Evolutionary conservation across 257 asterid species (phyloP).

Genomic region (Ligustrum vulgare): DNA sequence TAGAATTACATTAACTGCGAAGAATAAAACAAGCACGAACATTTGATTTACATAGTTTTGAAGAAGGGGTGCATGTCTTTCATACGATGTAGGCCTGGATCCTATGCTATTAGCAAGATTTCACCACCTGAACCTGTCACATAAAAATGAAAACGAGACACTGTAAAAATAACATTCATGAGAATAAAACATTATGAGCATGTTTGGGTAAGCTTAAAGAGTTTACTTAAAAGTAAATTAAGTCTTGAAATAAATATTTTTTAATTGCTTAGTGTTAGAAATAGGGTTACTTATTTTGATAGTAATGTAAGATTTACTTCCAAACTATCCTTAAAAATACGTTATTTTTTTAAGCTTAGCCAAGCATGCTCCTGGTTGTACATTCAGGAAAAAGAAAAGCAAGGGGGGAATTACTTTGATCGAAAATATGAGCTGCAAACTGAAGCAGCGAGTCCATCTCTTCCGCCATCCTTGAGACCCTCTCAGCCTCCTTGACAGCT

Average conservation of each 20-base stretch:
- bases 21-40: background rate
- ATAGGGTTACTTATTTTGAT: background rate
- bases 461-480: constrained; percentile 70
- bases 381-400: constrained; percentile 12
- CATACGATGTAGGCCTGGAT: background rate
- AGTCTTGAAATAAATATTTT: background rate
- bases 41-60: constrained; percentile 1
- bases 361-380: background rate
- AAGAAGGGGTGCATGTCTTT: background rate
- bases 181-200: background rate
- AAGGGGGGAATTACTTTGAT: constrained; percentile 45
- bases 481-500: constrained; percentile 76
- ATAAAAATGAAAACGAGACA: constrained; percentile 3
- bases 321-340: background rate
- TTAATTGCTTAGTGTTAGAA: background rate
- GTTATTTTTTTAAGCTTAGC: background rate
- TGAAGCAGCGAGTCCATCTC: constrained; percentile 61
- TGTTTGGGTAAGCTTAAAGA: background rate
- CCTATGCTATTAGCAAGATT: constrained; percentile 50
- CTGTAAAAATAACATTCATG: background rate
- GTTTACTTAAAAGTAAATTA: background rate
- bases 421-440: constrained; percentile 59
- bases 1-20: background rate
- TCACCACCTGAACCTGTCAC: constrained; percentile 64
- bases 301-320: background rate